These are phyloP conservation scores for Exophiala viscosa DNA, from an alignment of 2,329 filamentous ascomycete species.

Conservation along the genomic window DNA sequence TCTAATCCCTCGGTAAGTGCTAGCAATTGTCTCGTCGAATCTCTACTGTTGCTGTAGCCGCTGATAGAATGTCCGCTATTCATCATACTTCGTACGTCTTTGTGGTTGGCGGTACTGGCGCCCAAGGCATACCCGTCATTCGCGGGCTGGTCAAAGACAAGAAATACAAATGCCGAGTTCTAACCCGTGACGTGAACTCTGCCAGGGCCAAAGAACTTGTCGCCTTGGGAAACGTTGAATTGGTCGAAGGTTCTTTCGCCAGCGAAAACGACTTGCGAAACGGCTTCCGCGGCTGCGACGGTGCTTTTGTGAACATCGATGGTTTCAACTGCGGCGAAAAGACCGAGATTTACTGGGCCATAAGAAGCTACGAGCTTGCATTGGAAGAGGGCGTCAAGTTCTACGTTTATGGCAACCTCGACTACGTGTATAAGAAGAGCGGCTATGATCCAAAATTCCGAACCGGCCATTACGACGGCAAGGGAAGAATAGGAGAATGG, in stretches of 20 bases:
- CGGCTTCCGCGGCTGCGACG: slow-evolving; percentile 45
- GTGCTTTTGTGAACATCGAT: slow-evolving; percentile 55
- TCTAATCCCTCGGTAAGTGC: too few relatives aligned
- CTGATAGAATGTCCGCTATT: slow-evolving; percentile 20
- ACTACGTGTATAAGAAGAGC: slow-evolving; percentile 48
- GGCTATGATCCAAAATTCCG: slow-evolving; percentile 47
- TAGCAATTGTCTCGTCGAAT: not conserved
- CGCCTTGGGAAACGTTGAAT: slow-evolving; percentile 44
- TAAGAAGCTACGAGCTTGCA: slow-evolving; percentile 38
- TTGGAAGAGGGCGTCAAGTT: slow-evolving; percentile 38
- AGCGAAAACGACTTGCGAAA: slow-evolving; percentile 44
- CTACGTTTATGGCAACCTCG: slow-evolving; percentile 49
- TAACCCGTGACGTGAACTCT: slow-evolving; percentile 48
- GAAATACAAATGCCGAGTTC: slow-evolving; percentile 43
- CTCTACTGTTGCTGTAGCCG: not conserved
- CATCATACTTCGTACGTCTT: slow-evolving; percentile 23
- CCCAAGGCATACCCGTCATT: slow-evolving; percentile 50
- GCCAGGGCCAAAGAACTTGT: slow-evolving; percentile 42
- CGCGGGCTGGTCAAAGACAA: slow-evolving; percentile 36
- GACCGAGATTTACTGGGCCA: slow-evolving; percentile 47
- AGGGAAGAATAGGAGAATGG: slow-evolving; percentile 46
- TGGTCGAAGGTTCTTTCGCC: slow-evolving; percentile 48
- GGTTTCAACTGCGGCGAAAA: slow-evolving; percentile 54
- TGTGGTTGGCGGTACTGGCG: slow-evolving; percentile 51
- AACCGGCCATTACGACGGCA: slow-evolving; percentile 49